Percentiles rank a stretch among this genome's conserved stretches.
Conservation (phyloP, 1,139 yeast species). For the Sugiyamaella japonica region DNA sequence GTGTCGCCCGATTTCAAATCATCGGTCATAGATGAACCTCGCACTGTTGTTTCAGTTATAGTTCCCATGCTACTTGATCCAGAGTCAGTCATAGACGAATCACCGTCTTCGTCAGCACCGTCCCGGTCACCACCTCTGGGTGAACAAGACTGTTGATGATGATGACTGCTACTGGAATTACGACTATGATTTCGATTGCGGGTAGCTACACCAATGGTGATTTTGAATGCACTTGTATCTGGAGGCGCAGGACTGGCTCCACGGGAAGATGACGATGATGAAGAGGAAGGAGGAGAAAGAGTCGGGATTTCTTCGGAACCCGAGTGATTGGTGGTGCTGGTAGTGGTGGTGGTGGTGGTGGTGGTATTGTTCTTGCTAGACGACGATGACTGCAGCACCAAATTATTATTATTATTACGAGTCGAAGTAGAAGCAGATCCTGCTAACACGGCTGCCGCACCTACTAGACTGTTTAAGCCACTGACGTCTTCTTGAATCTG, state of each 20-base stretch:
- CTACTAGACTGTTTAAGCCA: slow-evolving; percentile 15
- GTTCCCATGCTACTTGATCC: slow-evolving; percentile 15
- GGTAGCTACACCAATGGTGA: slow-evolving; percentile 9
- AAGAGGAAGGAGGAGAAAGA: slow-evolving; percentile 6
- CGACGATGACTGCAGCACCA: slow-evolving; percentile 1
- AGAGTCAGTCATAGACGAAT: slow-evolving; percentile 20
- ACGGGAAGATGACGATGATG: slow-evolving; percentile 10
- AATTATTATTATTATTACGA: background rate
- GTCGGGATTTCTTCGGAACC: background rate
- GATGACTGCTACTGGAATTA: background rate
- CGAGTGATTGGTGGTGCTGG: background rate
- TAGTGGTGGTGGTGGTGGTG: background rate
- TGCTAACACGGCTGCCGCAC: slow-evolving; percentile 12
- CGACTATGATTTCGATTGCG: background rate
- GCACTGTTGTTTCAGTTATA: background rate
- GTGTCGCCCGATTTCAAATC: background rate
- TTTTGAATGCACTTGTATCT: slow-evolving; percentile 20
- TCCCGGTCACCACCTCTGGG: background rate
- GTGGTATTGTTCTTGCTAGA: background rate
- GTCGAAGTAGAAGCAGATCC: background rate
- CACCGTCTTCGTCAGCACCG: slow-evolving; percentile 14
- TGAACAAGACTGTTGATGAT: background rate
- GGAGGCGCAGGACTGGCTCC: slow-evolving; percentile 13
- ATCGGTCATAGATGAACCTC: background rate
- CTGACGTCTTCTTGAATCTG: slow-evolving; percentile 5